Evolutionary conservation across 768 basidiomycete species (phyloP).

Genomic region (Lactarius psammicola): DNA sequence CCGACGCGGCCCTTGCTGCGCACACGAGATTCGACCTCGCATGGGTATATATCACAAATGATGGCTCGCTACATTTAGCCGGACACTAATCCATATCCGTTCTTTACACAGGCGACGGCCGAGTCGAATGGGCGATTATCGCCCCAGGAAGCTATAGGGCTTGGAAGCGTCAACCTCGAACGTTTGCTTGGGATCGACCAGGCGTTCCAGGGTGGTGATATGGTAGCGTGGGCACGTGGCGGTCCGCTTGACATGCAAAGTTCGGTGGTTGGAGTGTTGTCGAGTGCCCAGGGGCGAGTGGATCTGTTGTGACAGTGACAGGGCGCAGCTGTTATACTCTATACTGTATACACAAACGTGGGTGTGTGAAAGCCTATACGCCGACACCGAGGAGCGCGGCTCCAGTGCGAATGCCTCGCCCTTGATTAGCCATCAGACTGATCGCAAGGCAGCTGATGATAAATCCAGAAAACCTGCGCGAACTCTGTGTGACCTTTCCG

Average conservation of each 20-base stretch:
- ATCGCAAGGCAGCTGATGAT: conserved; percentile 79
- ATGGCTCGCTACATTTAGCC: not conserved
- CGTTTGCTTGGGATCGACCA: conserved; percentile 39
- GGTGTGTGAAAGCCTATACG: conserved; percentile 30
- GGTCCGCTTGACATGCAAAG: conserved; percentile 38
- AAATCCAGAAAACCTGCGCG: conserved; percentile 72
- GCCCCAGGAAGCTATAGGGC: conserved; percentile 37
- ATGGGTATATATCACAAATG: conserved; percentile 36
- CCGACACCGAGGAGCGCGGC: conserved; percentile 68
- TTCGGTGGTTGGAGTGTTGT: conserved; percentile 39
- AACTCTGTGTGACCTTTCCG: not conserved
- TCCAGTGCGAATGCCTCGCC: conserved; percentile 62
- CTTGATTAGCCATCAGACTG: conserved; percentile 68
- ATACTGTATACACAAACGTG: conserved; percentile 1
- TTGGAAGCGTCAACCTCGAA: conserved; percentile 46
- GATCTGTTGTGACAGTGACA: conserved; percentile 31
- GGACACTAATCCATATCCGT: not conserved
- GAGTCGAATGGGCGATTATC: conserved; percentile 42
- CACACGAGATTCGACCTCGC: conserved; percentile 41
- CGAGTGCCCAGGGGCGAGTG: conserved; percentile 33
- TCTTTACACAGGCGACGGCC: conserved; percentile 38
- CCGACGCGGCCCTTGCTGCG: conserved; percentile 36
- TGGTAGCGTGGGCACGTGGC: conserved; percentile 38
- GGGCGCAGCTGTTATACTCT: not conserved
- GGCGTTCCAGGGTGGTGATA: conserved; percentile 29